phyloP scores from a whole-genome alignment of 345 rosid genomes.

The Ricinus communis region DNA sequence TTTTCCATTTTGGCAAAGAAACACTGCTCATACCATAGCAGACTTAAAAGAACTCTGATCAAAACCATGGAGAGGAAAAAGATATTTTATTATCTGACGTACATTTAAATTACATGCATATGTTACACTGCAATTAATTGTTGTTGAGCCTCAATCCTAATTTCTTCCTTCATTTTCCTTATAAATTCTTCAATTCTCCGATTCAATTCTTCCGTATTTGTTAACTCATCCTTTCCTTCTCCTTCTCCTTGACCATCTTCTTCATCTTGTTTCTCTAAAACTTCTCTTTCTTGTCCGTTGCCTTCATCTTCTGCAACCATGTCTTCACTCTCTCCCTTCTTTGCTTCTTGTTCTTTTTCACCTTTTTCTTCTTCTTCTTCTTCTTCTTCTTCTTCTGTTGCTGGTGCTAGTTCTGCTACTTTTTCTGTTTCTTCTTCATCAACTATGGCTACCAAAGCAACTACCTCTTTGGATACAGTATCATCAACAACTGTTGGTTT shows the following conservation, averaged over 20 bases:
- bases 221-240: slow-evolving; percentile 22
- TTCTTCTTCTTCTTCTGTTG: neutral
- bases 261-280: slow-evolving; percentile 6
- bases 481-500: slow-evolving; percentile 1
- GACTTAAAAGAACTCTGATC: no score
- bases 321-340: slow-evolving; percentile 12
- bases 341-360: neutral
- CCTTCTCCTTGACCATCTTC: slow-evolving; percentile 8
- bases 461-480: neutral
- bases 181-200: slow-evolving; percentile 57
- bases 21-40: no score
- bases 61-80: no score
- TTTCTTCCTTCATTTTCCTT: slow-evolving; percentile 64
- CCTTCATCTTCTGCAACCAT: slow-evolving; percentile 12
- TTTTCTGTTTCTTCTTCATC: slow-evolving; percentile 8
- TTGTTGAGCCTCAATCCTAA: slow-evolving; percentile 50
- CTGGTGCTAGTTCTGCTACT: neutral
- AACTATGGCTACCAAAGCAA: neutral
- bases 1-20: no score
- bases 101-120: neutral
- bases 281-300: slow-evolving; percentile 1
- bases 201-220: slow-evolving; percentile 49
- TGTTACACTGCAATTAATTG: slow-evolving; percentile 38
- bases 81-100: no score
- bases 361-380: neutral